These are phyloP conservation scores for Jaltomata sinuosa DNA, from an alignment of 257 asterid genomes.

Conservation along the genomic window DNA sequence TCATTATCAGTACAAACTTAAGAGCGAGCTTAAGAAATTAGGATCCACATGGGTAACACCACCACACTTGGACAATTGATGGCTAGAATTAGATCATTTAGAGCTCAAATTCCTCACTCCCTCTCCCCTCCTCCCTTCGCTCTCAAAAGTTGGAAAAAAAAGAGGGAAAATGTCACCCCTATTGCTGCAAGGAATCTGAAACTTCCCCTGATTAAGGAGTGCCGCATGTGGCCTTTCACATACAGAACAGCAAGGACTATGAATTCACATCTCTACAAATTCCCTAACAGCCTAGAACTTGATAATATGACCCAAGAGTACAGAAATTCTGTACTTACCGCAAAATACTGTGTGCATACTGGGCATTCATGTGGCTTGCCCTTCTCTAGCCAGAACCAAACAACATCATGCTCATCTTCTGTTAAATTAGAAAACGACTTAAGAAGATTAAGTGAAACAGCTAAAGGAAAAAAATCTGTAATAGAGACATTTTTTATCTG, in stretches of 20 bases:
- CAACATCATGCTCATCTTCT: conserved; percentile 99
- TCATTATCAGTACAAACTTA: neutral
- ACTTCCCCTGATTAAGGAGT: neutral
- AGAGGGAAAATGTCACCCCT: neutral
- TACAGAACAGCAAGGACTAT: neutral
- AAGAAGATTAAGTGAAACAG: neutral
- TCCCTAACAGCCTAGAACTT: neutral
- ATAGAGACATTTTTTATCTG: conserved; percentile 7
- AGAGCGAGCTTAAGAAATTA: neutral
- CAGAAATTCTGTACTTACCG: conserved; percentile 37
- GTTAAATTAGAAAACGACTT: conserved; percentile 9
- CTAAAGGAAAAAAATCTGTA: neutral
- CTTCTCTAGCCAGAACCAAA: conserved; percentile 99
- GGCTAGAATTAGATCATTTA: neutral
- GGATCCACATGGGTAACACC: neutral
- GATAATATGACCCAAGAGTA: neutral
- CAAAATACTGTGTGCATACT: conserved; percentile 88
- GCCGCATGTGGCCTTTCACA: neutral
- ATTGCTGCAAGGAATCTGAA: neutral
- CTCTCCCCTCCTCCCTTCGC: neutral
- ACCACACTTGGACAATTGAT: neutral
- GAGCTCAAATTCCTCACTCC: neutral
- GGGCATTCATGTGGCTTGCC: conserved; percentile 93
- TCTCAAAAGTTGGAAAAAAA: neutral
- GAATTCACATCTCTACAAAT: neutral